Evolutionary conservation across 208 protist genomes (phyloP), one percentile per base, ranked within the genome.

Genomic region (Lotmaria passim): DNA sequence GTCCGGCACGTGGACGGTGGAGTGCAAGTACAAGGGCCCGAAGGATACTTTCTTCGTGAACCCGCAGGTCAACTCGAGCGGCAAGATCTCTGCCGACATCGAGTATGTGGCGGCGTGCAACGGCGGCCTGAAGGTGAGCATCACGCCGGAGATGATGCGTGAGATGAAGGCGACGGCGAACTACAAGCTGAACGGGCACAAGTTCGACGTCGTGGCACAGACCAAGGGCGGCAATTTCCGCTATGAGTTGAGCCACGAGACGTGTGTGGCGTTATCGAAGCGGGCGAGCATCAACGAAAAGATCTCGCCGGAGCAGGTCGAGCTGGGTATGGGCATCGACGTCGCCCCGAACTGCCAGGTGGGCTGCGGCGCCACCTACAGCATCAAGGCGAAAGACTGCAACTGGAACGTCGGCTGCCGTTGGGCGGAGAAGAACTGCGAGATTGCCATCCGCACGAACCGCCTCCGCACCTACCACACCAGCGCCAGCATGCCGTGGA

Each of bases 21-120:
- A 95, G 86, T 78, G 75, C 82, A 93, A 93, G 75, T 74, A 84
- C 75, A 94, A 92, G 76, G 82, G 75, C 52, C 55, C 78, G 28
- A 80, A 83, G 75, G 81, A 85, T 48, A 74, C 52, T 17, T 68
- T 94, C 36, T 75, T 83, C 57, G 70, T 91, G 55, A 91, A 90
- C 84, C 84, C 86, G 59, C 61, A 78, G 69, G 77, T 60, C 41
- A 78, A 17, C 61, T 59, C 46, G 46, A 65, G 71, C 31, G 73
- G 63, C 36, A 79, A 87, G 44, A 69, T 92, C 36, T 77, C 68
- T 3, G 68, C 73, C 21, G 86, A 92, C 12, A 66, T 91, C 70
- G 86, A 94, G 84, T 94, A 84, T 70, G 33, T 69, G 34, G 56
- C 56, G 53, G 55, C 71, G 57, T 87, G 79, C 76, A 73, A 72